These are phyloP conservation scores for Ramalina intermedia DNA, from an alignment of 495 filamentous ascomycete genomes.

Conservation along the genomic window DNA sequence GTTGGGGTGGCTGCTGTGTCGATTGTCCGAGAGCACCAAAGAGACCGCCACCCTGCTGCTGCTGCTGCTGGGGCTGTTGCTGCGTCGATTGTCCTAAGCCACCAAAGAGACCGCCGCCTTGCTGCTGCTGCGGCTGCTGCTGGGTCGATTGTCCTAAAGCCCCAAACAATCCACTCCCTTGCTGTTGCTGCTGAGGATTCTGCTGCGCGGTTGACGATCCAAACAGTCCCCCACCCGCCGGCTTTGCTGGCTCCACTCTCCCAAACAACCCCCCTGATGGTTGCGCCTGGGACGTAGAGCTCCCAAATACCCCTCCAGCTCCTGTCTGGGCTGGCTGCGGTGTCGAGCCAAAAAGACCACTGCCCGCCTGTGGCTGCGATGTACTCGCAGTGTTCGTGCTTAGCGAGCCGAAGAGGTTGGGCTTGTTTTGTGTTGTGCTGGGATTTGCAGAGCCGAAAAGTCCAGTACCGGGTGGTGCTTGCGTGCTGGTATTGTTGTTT, in stretches of 20 bases:
- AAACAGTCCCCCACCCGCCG: constrained; percentile 15
- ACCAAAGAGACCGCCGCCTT: constrained; percentile 10
- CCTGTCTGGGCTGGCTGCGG: constrained; percentile 4
- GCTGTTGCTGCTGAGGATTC: constrained; percentile 18
- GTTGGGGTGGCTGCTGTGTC: constrained; percentile 18
- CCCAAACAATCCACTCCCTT: constrained; percentile 25
- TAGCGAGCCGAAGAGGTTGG: constrained; percentile 17
- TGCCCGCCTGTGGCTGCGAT: constrained; percentile 1
- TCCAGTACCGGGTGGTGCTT: background rate
- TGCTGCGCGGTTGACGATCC: constrained; percentile 10
- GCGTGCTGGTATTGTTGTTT: background rate
- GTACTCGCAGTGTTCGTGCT: constrained; percentile 3
- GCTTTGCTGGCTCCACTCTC: constrained; percentile 18
- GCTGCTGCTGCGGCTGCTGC: constrained; percentile 18
- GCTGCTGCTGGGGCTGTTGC: constrained; percentile 14
- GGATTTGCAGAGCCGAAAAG: background rate
- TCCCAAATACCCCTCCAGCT: constrained; percentile 22
- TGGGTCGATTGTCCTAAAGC: constrained; percentile 1
- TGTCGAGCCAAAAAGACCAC: constrained; percentile 8
- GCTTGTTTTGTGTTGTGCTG: background rate
- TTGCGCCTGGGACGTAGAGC: constrained; percentile 19
- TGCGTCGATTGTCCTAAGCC: constrained; percentile 6
- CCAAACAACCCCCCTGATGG: constrained; percentile 20
- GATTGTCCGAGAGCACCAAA: constrained; percentile 16
- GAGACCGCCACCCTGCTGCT: constrained; percentile 20